Evolutionary conservation across 2,329 filamentous ascomycete species (phyloP), one percentile per base, ranked within the genome.

Genomic region (Gremmenia infestans): DNA sequence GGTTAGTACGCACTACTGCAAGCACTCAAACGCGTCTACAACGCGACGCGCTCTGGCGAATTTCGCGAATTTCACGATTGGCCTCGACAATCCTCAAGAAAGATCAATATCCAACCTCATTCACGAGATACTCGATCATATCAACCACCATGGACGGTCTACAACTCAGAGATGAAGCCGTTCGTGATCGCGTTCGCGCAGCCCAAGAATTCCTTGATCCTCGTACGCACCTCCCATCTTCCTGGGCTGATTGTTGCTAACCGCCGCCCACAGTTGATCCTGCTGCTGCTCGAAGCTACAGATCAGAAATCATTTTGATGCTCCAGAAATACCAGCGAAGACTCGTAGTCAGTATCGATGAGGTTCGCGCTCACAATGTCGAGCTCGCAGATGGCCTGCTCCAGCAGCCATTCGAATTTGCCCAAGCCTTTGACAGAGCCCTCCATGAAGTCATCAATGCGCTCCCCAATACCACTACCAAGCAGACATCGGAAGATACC

Each of bases 141-240:
- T 22, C 25, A 48, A 36, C 45, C 48, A 60, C 5, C 25, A 70
- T 94, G 88, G 88, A 91, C 65, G 81, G 78, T 58, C 77, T 83
- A 64, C 84, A 88, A 76, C 82, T 95, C 67, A 84, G 87, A 73
- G 92, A 97, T 79, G 89, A 94, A 73, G 90, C 87, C 63, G 85
- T 87, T 66, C 82, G 85, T 66, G 87, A 95, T 76, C 89, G 91
- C 67, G 84, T 96, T 72, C 88, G 91, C 67, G 84, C 88, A 62
- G 91, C 91, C n/a, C 82, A 88, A 67, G 92, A 97, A 72, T 97
- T 97, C 69, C 83, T 97, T 45, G 93, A 97, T 77, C 93, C 93
- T 59, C 86, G 91, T 96, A 81, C 68, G 86, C 73, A 25, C 39
- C 17, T 42, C n/a, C 12, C 46, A 4, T 32, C 28, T 12, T 32